Evolutionary conservation across 352 stramenopile genomes (phyloP), one percentile per base, ranked within the genome.

Genomic region (Aphanomyces euteiches): DNA sequence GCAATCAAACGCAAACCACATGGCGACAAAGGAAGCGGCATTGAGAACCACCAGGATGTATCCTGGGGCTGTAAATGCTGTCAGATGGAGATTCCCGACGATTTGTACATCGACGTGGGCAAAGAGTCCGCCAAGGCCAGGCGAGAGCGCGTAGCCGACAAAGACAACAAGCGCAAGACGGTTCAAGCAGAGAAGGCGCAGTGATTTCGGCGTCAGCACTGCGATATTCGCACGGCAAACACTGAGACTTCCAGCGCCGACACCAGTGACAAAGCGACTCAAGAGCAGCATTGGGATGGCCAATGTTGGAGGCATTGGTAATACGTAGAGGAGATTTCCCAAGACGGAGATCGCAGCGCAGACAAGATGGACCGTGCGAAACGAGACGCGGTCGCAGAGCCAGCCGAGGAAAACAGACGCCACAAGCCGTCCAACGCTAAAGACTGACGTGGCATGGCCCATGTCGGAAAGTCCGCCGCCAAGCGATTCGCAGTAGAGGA

Each of bases 141-240:
- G 84, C 1, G 80, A 90, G 56, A 92, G 47, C 34, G 84, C 84
- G 57, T 90, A 92, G n/a, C 74, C 82, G 2, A 90, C 72, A 60
- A 89, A 92, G 2, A 90, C 84, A 3, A 90, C 79, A 1, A 79
- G 81, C 19, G 82, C 83, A n/a, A 92, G 81, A 1, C 89, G 47
- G 0, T 82, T 90, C 45, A 90, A 82, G 66, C 80, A 92, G 73
- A 82, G 72, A 19, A 89, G 65, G 6, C 84, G 70, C 39, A 89
- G 79, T 47, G 89, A 67, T n/a, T 88, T 73, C 1, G 68, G 59
- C 3, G 84, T 92, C 56, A 90, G 74, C 56, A 82, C 78, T 0
- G 84, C 84, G 7, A 92, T 78, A 50, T 92, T 88, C 3, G 84
- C 80, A 47, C 84, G 77, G 67, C 83, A 92, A 1, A 90, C 83